phyloP scores from a whole-genome alignment of 441 rosid species.

The Flueggea neowawraea region DNA sequence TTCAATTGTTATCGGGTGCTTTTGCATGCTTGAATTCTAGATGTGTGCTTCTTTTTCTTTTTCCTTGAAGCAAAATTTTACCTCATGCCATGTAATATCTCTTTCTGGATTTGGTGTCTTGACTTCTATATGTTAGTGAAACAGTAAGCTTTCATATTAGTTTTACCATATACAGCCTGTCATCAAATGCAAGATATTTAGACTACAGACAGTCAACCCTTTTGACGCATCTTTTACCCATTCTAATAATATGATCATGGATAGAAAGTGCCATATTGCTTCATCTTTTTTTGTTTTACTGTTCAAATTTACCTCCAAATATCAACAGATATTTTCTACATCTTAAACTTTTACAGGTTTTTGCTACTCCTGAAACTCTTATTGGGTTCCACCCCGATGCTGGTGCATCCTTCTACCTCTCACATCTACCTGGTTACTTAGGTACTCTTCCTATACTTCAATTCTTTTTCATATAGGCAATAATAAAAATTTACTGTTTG shows the following conservation, averaged over 20 bases:
- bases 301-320: background rate
- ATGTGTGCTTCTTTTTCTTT: too few species aligned
- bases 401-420: constrained; percentile 87
- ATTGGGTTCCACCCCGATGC: constrained; percentile 99
- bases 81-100: too few species aligned
- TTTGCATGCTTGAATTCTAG: too few species aligned
- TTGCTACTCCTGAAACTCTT: constrained; percentile 86
- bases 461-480: background rate
- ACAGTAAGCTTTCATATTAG: too few species aligned
- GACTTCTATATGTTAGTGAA: too few species aligned
- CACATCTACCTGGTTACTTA: constrained; percentile 82
- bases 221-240: background rate
- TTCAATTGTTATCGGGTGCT: too few species aligned
- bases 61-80: too few species aligned
- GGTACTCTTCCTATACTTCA: constrained; percentile 43
- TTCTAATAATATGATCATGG: background rate
- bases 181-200: too few species aligned
- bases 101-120: too few species aligned
- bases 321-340: background rate
- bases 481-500: background rate
- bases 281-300: constrained; percentile 8
- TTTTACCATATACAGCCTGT: too few species aligned
- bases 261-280: constrained; percentile 5
- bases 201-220: too few species aligned
- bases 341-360: constrained; percentile 45